These are phyloP conservation scores for Xylaria nigripes DNA, from an alignment of 495 filamentous ascomycete genomes.

Conservation along the genomic window DNA sequence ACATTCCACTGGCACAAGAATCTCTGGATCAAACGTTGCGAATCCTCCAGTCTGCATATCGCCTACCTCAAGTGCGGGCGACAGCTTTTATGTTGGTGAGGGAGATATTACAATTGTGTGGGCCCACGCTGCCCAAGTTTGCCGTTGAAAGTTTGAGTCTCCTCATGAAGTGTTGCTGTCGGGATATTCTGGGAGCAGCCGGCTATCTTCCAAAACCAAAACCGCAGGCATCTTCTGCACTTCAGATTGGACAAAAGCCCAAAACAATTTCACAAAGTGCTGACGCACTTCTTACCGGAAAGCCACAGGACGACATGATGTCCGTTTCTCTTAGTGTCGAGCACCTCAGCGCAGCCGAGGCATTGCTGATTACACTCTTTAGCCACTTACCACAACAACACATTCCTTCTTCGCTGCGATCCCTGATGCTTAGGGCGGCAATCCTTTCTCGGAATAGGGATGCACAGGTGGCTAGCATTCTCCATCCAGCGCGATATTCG, in stretches of 20 bases:
- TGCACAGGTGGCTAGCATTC: conserved; percentile 68
- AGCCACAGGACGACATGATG: conserved; percentile 29
- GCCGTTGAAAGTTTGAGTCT: conserved; percentile 48
- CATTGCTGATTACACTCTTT: conserved; percentile 55
- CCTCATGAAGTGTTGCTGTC: conserved; percentile 54
- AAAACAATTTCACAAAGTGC: conserved; percentile 31
- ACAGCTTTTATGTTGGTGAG: conserved; percentile 50
- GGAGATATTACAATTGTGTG: conserved; percentile 50
- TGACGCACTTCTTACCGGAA: conserved; percentile 29
- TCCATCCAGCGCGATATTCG: conserved; percentile 59
- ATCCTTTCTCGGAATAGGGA: conserved; percentile 57
- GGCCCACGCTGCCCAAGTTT: conserved; percentile 55
- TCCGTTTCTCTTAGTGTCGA: conserved; percentile 24
- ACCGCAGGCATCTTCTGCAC: conserved; percentile 14
- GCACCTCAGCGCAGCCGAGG: conserved; percentile 39
- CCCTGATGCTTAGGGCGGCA: conserved; percentile 68
- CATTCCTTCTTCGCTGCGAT: conserved; percentile 54
- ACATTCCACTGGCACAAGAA: conserved; percentile 47
- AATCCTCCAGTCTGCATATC: conserved; percentile 56
- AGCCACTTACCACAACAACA: conserved; percentile 51
- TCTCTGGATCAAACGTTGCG: conserved; percentile 60
- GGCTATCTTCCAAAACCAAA: conserved; percentile 29
- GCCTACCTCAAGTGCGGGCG: conserved; percentile 48
- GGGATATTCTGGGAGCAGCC: conserved; percentile 49
- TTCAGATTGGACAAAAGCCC: conserved; percentile 20